A percentile compares a stretch with the other conserved stretches of the same genome.
These are phyloP conservation scores for Ambrosiella xylebori DNA, from an alignment of 2,329 filamentous ascomycete genomes.

Conservation along the genomic window DNA sequence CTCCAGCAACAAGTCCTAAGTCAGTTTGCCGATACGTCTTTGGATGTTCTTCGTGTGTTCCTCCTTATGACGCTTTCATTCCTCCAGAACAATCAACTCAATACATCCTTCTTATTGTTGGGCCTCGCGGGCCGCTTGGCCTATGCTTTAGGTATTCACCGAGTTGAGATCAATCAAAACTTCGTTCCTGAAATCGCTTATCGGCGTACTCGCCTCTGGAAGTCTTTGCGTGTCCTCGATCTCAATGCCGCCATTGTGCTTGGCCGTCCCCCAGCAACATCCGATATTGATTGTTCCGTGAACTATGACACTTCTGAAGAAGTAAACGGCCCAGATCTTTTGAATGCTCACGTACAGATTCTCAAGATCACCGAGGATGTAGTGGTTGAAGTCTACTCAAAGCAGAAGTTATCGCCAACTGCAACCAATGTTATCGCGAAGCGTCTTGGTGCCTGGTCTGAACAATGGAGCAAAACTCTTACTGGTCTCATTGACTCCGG, in stretches of 20 bases:
- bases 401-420: constrained; percentile 34
- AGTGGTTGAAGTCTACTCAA: constrained; percentile 34
- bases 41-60: neutral
- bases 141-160: constrained; percentile 35
- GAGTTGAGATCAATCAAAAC: constrained; percentile 35
- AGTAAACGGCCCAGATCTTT: constrained; percentile 22
- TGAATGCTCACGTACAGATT: constrained; percentile 36
- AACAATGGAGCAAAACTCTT: constrained; percentile 26
- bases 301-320: constrained; percentile 25
- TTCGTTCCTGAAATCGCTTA: constrained; percentile 27
- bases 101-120: constrained; percentile 36
- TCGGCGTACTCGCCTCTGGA: constrained; percentile 33
- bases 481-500: neutral
- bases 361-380: constrained; percentile 33
- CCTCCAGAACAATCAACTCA: constrained; percentile 19
- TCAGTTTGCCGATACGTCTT: neutral
- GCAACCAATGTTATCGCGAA: constrained; percentile 36
- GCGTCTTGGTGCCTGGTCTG: constrained; percentile 34
- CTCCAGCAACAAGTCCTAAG: neutral
- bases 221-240: constrained; percentile 34
- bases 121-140: constrained; percentile 35
- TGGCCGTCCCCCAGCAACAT: constrained; percentile 36
- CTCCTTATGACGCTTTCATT: neutral
- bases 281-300: constrained; percentile 37
- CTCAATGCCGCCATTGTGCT: constrained; percentile 36